These are phyloP conservation scores for Eimeria acervulina DNA, from an alignment of 169 alveolate genomes.

Conservation along the genomic window DNA sequence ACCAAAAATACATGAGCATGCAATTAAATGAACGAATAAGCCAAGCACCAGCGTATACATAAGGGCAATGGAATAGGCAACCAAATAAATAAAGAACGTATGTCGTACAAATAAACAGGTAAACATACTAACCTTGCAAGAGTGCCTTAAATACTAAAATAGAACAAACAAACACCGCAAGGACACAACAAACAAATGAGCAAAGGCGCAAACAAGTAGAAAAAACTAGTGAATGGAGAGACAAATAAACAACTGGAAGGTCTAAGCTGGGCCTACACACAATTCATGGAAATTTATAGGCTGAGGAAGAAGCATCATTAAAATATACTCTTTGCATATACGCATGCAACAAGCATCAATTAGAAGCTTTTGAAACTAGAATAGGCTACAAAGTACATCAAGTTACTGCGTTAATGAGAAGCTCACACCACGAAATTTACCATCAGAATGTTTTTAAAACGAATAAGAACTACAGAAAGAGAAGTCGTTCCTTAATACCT, in stretches of 20 bases:
- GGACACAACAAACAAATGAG: no score
- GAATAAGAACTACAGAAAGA: background rate
- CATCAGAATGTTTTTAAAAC: background rate
- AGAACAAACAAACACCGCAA: no score
- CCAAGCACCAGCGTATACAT: background rate
- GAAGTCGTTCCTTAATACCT: background rate
- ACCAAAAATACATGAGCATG: background rate
- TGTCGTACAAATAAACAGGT: background rate
- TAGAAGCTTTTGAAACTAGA: no score
- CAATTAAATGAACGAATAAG: background rate
- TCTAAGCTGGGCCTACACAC: no score
- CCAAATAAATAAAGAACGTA: background rate
- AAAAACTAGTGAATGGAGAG: background rate
- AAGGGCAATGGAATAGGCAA: background rate
- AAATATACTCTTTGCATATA: no score
- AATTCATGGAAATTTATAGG: no score
- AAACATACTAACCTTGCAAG: background rate
- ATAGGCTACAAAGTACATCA: no score
- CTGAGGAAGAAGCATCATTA: no score
- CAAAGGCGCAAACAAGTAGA: background rate
- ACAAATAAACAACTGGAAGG: background rate
- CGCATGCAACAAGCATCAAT: no score
- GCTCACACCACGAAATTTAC: no score
- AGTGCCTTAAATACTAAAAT: no score
- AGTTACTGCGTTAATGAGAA: no score